These are phyloP conservation scores for Nakazawaea holstii DNA, from an alignment of 805 yeast species.

Conservation along the genomic window DNA sequence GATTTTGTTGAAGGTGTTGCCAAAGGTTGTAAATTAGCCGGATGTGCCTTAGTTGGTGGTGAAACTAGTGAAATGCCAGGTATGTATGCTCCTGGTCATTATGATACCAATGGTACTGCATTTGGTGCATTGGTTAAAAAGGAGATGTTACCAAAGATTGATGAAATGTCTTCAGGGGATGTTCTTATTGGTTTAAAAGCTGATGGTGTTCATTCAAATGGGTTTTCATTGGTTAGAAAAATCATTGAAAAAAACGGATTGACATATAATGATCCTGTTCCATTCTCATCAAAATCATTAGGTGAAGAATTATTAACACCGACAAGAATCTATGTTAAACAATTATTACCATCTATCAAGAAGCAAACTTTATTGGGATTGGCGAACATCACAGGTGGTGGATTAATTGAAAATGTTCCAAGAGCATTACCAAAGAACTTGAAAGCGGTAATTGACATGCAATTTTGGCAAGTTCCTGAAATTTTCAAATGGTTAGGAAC, in stretches of 20 bases:
- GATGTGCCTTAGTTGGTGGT: constrained; percentile 98
- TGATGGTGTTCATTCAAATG: constrained; percentile 95
- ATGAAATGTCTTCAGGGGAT: constrained; percentile 72
- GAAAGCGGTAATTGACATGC: constrained; percentile 76
- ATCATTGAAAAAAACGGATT: constrained; percentile 75
- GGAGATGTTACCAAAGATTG: constrained; percentile 66
- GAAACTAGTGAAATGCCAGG: constrained; percentile 99
- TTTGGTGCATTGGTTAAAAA: constrained; percentile 89
- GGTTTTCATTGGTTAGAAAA: constrained; percentile 90
- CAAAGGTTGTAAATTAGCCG: constrained; percentile 89
- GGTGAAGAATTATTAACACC: constrained; percentile 88
- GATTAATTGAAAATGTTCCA: constrained; percentile 92
- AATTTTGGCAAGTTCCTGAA: constrained; percentile 77
- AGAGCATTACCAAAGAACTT: constrained; percentile 81
- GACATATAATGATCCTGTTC: constrained; percentile 70
- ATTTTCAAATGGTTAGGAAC: constrained; percentile 93
- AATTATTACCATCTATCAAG: constrained; percentile 68
- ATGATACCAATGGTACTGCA: constrained; percentile 98
- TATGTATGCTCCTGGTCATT: constrained; percentile 91
- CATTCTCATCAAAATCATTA: constrained; percentile 74
- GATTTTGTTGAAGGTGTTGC: constrained; percentile 94
- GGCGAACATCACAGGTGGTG: constrained; percentile 99
- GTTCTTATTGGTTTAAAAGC: constrained; percentile 83
- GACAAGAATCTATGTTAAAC: constrained; percentile 92
- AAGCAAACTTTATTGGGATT: constrained; percentile 73